Evolutionary conservation across 2,329 filamentous ascomycete genomes (phyloP).

Genomic region (Corynespora cassiicola): DNA sequence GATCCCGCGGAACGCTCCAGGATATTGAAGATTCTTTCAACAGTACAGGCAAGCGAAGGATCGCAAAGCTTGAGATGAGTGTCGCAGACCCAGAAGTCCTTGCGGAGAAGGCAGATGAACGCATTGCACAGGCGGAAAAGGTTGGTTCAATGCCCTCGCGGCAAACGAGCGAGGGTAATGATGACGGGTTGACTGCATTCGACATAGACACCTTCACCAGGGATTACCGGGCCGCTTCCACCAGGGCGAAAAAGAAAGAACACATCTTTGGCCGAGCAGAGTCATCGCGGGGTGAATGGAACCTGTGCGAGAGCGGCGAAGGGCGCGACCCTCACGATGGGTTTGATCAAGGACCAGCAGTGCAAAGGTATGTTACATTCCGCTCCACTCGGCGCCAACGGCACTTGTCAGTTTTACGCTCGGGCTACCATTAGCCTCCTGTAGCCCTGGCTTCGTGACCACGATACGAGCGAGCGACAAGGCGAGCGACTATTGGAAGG

Average conservation of each 20-base stretch:
- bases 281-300: conserved; percentile 48
- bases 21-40: conserved; percentile 73
- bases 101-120: conserved; percentile 24
- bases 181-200: conserved; percentile 28
- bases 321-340: conserved; percentile 40
- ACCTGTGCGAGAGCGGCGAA: conserved; percentile 32
- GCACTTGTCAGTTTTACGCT: conserved; percentile 4
- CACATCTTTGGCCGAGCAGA: conserved; percentile 52
- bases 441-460: conserved; percentile 5
- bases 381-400: conserved; percentile 3
- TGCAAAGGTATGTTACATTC: conserved; percentile 42
- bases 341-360: conserved; percentile 39
- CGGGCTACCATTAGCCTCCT: conserved; percentile 10
- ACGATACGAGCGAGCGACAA: conserved; percentile 11
- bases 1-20: conserved; percentile 61
- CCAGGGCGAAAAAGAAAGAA: conserved; percentile 25
- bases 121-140: conserved; percentile 34
- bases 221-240: conserved; percentile 30
- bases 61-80: conserved; percentile 76
- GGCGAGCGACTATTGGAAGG: conserved; percentile 8
- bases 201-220: conserved; percentile 42
- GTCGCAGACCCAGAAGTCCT: conserved; percentile 52
- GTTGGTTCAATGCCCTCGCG: conserved; percentile 29
- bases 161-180: conserved; percentile 22
- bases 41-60: conserved; percentile 76